A percentile compares a stretch with the other conserved stretches of the same genome.
phyloP scores from a whole-genome alignment of 257 asterid genomes.

The Fraxinus anomala region DNA sequence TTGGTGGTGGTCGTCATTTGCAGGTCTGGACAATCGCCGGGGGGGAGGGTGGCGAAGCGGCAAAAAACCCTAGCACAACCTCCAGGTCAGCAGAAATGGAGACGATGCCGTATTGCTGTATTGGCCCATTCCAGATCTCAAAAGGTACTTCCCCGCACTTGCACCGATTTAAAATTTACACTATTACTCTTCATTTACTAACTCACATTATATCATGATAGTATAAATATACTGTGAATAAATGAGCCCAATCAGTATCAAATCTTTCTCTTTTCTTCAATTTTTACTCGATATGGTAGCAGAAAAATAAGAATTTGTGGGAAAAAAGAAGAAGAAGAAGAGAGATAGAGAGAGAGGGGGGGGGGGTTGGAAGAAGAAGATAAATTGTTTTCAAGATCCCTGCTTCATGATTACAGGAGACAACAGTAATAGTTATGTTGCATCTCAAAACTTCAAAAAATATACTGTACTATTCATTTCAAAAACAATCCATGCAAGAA shows the following conservation, averaged over 20 bases:
- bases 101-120: conserved; percentile 19
- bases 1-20: conserved; percentile 73
- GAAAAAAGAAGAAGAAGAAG: neutral
- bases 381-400: conserved; percentile 46
- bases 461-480: neutral
- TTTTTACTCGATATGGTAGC: conserved; percentile 7
- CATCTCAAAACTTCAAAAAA: conserved; percentile 6
- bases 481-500: too few relatives aligned
- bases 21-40: conserved; percentile 31
- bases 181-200: conserved; percentile 16
- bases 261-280: neutral
- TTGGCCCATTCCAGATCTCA: conserved; percentile 41
- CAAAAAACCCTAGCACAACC: conserved; percentile 45
- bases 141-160: conserved; percentile 28
- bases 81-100: conserved; percentile 31
- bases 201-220: conserved; percentile 23
- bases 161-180: conserved; percentile 30
- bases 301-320: conserved; percentile 10
- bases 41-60: conserved; percentile 20
- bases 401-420: conserved; percentile 31
- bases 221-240: conserved; percentile 20
- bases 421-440: conserved; percentile 2
- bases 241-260: conserved; percentile 19
- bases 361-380: conserved; percentile 26
- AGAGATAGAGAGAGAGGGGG: neutral